Conservation (phyloP, 2,329 filamentous ascomycete species). For the Sarocladium kiliense region DNA sequence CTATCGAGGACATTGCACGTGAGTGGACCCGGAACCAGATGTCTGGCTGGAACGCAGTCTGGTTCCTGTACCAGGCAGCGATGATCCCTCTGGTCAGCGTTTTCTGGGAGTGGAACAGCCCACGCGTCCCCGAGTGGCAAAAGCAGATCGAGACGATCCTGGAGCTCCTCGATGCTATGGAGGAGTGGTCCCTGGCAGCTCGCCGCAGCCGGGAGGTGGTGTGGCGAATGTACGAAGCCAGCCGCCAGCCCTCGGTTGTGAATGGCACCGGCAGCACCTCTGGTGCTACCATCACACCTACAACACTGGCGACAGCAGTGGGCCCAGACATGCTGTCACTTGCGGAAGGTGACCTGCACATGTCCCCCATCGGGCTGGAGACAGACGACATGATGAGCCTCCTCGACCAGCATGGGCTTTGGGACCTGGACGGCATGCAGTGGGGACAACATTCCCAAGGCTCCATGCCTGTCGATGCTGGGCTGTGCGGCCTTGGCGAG, state of each 20-base stretch:
- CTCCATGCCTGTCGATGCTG: conserved; percentile 13
- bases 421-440: conserved; percentile 53
- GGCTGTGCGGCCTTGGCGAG: conserved; percentile 24
- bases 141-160: conserved; percentile 54
- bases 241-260: conserved; percentile 24
- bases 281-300: conserved; percentile 16
- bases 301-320: not conserved
- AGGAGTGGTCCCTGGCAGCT: conserved; percentile 60
- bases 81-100: conserved; percentile 74
- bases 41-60: conserved; percentile 75
- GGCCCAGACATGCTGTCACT: conserved; percentile 24
- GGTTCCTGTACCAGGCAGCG: conserved; percentile 75
- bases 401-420: conserved; percentile 48
- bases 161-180: conserved; percentile 57
- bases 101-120: conserved; percentile 59
- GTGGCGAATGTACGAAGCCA: conserved; percentile 58
- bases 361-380: conserved; percentile 47
- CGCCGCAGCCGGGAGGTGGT: conserved; percentile 59
- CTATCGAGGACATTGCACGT: conserved; percentile 65
- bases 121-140: conserved; percentile 46
- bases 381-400: conserved; percentile 47
- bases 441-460: conserved; percentile 33
- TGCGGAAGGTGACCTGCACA: conserved; percentile 37
- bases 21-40: conserved; percentile 71
- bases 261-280: conserved; percentile 12